Evolutionary conservation across 2,329 filamentous ascomycete species (phyloP), one percentile per base, ranked within the genome.

Genomic region (Colletotrichum paranaense): DNA sequence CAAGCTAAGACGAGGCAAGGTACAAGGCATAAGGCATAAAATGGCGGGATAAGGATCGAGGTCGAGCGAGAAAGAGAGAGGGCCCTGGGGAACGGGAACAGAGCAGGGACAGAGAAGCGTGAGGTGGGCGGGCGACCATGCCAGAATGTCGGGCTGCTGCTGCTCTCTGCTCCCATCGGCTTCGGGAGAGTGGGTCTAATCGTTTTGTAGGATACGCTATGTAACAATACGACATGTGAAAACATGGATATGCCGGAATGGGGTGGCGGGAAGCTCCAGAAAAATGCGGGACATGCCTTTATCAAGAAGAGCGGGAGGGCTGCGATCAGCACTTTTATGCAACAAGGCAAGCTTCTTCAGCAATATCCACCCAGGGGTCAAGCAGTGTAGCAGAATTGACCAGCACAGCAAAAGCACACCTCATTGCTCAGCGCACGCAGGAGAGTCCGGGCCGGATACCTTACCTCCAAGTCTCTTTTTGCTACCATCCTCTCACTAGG

Each of bases 321-420:
- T n/a, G 56, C 53, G 55, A 70, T 73, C 70, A 62, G 60, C 55
- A 22, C 14, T 57, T 56, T 24, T 71, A 73, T 73, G 67, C 71
- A 71, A 65, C 62, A 71, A 73, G 56, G 52, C 71, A 71, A 65
- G 35, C 56, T 71, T 73, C 70, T 70, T 73, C 71, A 73, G 55
- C 71, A 58, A 65, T 57, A 46, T 60, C 70, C 59, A 22, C 35
- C 70, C 53, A 68, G 71, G 70, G 71, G 60, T 60, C 46, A 70
- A 49, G 67, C 56, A 67, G 56, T 49, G 62, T 64, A 30, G 62
- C 62, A 64, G 62, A 42, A 53, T 63, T 49, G 42, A 53, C 22
- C 28, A 63, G 49, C 56, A 57, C 42, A 16, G 62, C 57, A 62
- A 64, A 32, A 67, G 49, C 19, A 8, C 38, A 19, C 38, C 38